A percentile compares a stretch with the other conserved stretches of the same genome.
phyloP scores from a whole-genome alignment of 192 early-diverging fungal species.

The Spizellomyces punctatus region DNA sequence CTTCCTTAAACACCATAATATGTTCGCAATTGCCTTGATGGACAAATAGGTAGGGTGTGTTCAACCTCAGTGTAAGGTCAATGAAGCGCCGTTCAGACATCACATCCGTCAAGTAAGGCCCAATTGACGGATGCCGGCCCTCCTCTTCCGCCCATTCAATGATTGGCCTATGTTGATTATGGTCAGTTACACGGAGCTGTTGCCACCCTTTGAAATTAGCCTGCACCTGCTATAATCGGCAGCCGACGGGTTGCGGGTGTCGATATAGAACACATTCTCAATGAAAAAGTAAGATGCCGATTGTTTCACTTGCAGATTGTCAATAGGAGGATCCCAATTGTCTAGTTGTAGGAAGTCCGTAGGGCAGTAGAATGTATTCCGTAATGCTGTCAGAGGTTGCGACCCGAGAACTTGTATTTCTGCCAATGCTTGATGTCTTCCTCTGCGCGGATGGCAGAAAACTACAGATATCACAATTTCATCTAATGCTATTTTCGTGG shows the following conservation, averaged over 20 bases:
- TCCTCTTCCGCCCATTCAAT: constrained; percentile 70
- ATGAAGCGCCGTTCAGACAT: constrained; percentile 64
- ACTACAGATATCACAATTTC: too few relatives aligned
- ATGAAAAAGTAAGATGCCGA: constrained; percentile 76
- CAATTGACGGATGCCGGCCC: constrained; percentile 43
- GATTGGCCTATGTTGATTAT: constrained; percentile 53
- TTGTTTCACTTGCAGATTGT: constrained; percentile 58
- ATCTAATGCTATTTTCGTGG: too few relatives aligned
- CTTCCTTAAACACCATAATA: constrained; percentile 65
- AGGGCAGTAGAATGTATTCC: constrained; percentile 73
- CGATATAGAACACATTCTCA: constrained; percentile 75
- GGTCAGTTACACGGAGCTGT: not conserved
- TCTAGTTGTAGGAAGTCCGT: constrained; percentile 63
- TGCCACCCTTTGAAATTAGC: not conserved
- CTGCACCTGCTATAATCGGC: constrained; percentile 68
- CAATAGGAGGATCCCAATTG: constrained; percentile 15
- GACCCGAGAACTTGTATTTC: constrained; percentile 56
- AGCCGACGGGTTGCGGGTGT: constrained; percentile 60
- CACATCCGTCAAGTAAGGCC: not conserved
- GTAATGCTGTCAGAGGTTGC: constrained; percentile 65
- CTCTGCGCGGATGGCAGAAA: too few relatives aligned
- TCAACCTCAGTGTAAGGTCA: constrained; percentile 65
- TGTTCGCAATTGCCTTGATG: constrained; percentile 85
- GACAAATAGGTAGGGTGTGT: constrained; percentile 70
- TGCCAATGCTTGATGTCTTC: not conserved